These are phyloP conservation scores for Mucor lusitanicus DNA, from an alignment of 371 early-diverging fungal genomes.

Conservation along the genomic window DNA sequence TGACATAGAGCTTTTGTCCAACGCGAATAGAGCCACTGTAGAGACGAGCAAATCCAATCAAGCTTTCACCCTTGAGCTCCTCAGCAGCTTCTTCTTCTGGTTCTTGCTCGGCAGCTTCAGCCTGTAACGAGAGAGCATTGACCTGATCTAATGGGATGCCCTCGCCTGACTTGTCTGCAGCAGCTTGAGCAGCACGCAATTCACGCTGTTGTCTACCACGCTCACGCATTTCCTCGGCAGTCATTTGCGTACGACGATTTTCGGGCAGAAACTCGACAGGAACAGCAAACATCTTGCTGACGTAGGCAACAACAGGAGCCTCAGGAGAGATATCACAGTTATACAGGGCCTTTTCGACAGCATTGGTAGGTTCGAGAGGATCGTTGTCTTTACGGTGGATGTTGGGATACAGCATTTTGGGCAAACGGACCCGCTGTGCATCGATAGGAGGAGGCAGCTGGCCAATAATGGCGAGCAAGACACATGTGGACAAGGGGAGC, in stretches of 20 bases:
- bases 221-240: constrained; percentile 93
- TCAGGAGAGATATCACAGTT: constrained; percentile 55
- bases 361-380: constrained; percentile 50
- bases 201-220: constrained; percentile 61
- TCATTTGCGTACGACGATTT: constrained; percentile 65
- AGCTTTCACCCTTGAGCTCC: constrained; percentile 41
- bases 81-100: constrained; percentile 21
- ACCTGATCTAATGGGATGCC: constrained; percentile 36
- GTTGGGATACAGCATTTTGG: constrained; percentile 74
- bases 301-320: constrained; percentile 78
- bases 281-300: constrained; percentile 93
- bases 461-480: constrained; percentile 82
- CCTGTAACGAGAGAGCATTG: constrained; percentile 26
- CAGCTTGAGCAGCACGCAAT: constrained; percentile 31
- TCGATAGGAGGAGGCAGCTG: constrained; percentile 84
- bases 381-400: constrained; percentile 39
- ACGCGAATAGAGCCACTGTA: constrained; percentile 89
- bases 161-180: constrained; percentile 34
- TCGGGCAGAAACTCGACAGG: constrained; percentile 76
- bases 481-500: constrained; percentile 79
- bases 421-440: constrained; percentile 83
- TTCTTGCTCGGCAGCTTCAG: constrained; percentile 26
- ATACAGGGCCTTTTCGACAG: constrained; percentile 64
- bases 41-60: constrained; percentile 93
- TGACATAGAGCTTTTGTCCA: constrained; percentile 83